Percentiles rank a stretch among this genome's conserved stretches.
Evolutionary conservation across 2,329 filamentous ascomycete genomes (phyloP).

Genomic region (Passalora sequoiae): DNA sequence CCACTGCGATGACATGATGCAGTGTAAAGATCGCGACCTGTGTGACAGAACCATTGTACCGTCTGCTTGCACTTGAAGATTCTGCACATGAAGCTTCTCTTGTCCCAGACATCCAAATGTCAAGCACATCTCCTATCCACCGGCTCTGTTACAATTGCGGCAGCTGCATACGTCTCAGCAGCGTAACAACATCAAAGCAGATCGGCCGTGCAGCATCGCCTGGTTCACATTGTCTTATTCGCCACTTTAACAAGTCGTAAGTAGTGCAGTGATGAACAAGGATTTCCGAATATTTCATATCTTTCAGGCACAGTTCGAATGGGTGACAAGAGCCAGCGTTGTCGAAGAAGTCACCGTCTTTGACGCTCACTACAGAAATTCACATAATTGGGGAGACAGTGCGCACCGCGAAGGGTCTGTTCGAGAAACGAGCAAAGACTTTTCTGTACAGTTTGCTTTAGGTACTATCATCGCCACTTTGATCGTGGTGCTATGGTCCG

Average conservation of each 20-base stretch:
- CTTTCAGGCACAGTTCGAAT: no score
- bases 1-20: background rate
- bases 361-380: background rate
- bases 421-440: no score
- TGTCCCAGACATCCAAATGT: background rate
- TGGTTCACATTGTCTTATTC: background rate
- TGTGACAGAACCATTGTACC: background rate
- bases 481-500: no score
- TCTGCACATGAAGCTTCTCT: background rate
- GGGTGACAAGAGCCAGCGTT: no score
- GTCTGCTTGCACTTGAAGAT: background rate
- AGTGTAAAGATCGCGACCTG: background rate
- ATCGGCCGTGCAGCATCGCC: background rate
- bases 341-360: background rate
- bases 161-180: background rate
- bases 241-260: no score
- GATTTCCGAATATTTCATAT: no score
- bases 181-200: background rate
- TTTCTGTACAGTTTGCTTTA: background rate
- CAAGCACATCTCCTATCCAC: no score
- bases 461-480: background rate
- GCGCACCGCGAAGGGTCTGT: background rate
- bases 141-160: background rate
- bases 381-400: background rate
- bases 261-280: no score